These are phyloP conservation scores for Diaporthe citrichinensis DNA, from an alignment of 2,329 filamentous ascomycete genomes.

Conservation along the genomic window DNA sequence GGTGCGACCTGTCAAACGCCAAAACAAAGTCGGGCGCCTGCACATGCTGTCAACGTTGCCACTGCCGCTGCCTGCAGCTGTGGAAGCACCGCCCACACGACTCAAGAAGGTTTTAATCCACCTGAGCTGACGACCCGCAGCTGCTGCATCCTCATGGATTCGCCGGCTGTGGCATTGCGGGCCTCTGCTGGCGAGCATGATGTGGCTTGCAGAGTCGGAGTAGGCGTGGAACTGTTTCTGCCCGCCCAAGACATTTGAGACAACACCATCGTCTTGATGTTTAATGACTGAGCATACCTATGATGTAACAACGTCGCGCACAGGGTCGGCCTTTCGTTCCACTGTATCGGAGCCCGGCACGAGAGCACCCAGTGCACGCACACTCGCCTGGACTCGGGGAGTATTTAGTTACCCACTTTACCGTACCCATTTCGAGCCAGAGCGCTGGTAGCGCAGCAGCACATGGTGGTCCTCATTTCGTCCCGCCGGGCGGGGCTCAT, in stretches of 20 bases:
- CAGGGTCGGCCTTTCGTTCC: background rate
- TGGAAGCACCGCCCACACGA: slow-evolving; percentile 2
- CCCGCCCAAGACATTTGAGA: background rate
- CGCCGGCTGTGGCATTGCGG: background rate
- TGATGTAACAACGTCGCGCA: slow-evolving; percentile 10
- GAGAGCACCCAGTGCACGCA: background rate
- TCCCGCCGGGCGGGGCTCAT: slow-evolving; percentile 3
- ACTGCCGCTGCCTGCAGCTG: background rate
- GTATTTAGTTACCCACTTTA: slow-evolving; percentile 7
- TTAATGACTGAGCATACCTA: slow-evolving; percentile 18
- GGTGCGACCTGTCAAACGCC: slow-evolving; percentile 6
- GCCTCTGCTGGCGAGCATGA: background rate
- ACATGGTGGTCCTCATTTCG: slow-evolving; percentile 19
- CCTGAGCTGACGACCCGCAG: slow-evolving; percentile 10
- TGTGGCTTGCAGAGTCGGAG: background rate
- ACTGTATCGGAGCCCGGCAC: background rate
- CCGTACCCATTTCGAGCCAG: slow-evolving; percentile 5
- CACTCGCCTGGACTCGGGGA: background rate
- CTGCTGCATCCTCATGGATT: background rate
- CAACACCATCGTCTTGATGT: background rate
- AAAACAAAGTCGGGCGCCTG: background rate
- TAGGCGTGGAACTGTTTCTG: background rate
- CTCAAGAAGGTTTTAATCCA: slow-evolving; percentile 2
- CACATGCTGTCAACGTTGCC: background rate
- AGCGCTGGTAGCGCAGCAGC: background rate